Percentiles rank a stretch among this genome's conserved stretches.
These are phyloP conservation scores for Blakeslea trispora DNA, from an alignment of 371 early-diverging fungal species.

Conservation along the genomic window DNA sequence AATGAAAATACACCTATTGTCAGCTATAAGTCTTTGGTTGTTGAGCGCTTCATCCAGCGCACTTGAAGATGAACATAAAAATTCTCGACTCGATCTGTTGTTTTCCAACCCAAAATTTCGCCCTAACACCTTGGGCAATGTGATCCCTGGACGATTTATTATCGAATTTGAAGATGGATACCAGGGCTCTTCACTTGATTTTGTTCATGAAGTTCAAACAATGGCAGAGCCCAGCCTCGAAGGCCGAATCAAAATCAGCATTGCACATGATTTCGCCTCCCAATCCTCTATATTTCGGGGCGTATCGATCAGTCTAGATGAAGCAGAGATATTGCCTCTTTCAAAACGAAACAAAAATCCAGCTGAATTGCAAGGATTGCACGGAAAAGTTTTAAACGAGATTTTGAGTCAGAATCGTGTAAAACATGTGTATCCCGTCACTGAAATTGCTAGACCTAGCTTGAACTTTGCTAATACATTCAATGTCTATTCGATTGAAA, in stretches of 20 bases:
- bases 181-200: slow-evolving; percentile 25
- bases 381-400: slow-evolving; percentile 13
- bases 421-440: slow-evolving; percentile 39
- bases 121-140: slow-evolving; percentile 21
- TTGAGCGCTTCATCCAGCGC: no score
- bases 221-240: slow-evolving; percentile 13
- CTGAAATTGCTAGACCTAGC: slow-evolving; percentile 35
- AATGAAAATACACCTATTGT: no score
- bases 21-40: no score
- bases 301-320: slow-evolving; percentile 28
- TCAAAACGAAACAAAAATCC: neutral
- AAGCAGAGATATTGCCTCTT: no score
- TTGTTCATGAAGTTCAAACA: slow-evolving; percentile 25
- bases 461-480: neutral
- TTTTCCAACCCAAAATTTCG: slow-evolving; percentile 22
- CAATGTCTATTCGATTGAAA: neutral
- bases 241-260: slow-evolving; percentile 26
- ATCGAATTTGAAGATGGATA: slow-evolving; percentile 36
- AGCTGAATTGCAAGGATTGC: no score
- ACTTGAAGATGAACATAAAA: neutral
- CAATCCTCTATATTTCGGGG: slow-evolving; percentile 36
- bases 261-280: slow-evolving; percentile 32
- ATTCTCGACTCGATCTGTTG: slow-evolving; percentile 4
- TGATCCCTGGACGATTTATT: slow-evolving; percentile 40
- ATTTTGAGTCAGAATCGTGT: slow-evolving; percentile 24